Percentiles rank a stretch among this genome's conserved stretches.
Evolutionary conservation across 2,329 filamentous ascomycete genomes (phyloP).

Genomic region (Aspergillus clavatus): DNA sequence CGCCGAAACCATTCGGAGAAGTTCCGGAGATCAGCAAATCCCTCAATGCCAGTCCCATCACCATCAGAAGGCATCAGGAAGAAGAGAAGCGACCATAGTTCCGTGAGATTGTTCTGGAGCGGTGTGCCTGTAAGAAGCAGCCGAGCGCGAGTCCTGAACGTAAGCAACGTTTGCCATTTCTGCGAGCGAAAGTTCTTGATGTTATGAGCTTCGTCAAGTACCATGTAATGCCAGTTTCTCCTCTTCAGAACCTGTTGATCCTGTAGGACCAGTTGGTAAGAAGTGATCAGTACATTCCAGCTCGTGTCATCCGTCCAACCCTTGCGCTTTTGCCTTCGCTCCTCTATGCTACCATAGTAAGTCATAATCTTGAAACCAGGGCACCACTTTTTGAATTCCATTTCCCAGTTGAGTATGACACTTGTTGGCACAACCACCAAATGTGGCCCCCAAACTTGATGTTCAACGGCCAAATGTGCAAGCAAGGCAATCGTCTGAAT

Average conservation of each 20-base stretch:
- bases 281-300: slow-evolving; percentile 97
- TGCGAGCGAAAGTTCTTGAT: slow-evolving; percentile 99
- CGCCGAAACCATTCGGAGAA: slow-evolving; percentile 96
- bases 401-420: slow-evolving; percentile 99
- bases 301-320: slow-evolving; percentile 91
- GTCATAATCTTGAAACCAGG: slow-evolving; percentile 97
- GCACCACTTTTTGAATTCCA: slow-evolving; percentile 98
- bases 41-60: slow-evolving; percentile 70
- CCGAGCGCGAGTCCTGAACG: slow-evolving; percentile 83
- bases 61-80: slow-evolving; percentile 86
- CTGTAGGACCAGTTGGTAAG: slow-evolving; percentile 91
- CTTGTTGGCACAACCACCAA: slow-evolving; percentile 94
- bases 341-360: slow-evolving; percentile 91
- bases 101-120: slow-evolving; percentile 92
- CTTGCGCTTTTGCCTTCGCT: slow-evolving; percentile 82
- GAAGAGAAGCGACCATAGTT: slow-evolving; percentile 94
- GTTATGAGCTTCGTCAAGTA: slow-evolving; percentile 96
- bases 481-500: slow-evolving; percentile 95
- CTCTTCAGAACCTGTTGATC: slow-evolving; percentile 92
- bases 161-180: slow-evolving; percentile 90
- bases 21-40: slow-evolving; percentile 90
- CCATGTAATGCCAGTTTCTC: slow-evolving; percentile 94
- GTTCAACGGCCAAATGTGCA: slow-evolving; percentile 83
- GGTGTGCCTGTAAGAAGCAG: slow-evolving; percentile 90
- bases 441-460: slow-evolving; percentile 93